phyloP scores from a whole-genome alignment of 352 stramenopile genomes.

The Lagenidium giganteum region DNA sequence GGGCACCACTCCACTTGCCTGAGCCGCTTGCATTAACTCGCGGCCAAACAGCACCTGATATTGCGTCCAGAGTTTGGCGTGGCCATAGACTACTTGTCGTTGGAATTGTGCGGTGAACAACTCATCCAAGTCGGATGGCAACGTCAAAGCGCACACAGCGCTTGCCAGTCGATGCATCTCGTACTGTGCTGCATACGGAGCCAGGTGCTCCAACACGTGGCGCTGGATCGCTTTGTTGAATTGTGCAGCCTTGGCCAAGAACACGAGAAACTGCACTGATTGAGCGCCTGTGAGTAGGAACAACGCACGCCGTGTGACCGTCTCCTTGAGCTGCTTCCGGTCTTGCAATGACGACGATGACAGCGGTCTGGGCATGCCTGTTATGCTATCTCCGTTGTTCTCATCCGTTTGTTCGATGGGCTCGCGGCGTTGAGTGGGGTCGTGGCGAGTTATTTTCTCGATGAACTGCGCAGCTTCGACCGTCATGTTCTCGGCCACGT shows the following conservation, averaged over 20 bases:
- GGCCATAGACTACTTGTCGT: constrained; percentile 13
- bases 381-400: background rate
- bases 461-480: constrained; percentile 60
- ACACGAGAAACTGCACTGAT: constrained; percentile 59
- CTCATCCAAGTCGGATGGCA: constrained; percentile 25
- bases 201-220: constrained; percentile 35
- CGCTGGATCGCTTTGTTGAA: constrained; percentile 53
- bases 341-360: too few species aligned
- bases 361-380: constrained; percentile 5
- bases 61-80: constrained; percentile 42
- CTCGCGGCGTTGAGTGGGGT: background rate
- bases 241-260: constrained; percentile 55
- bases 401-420: background rate
- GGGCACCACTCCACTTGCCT: too few species aligned
- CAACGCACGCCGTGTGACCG: constrained; percentile 32
- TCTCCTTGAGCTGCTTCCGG: background rate
- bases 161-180: constrained; percentile 53
- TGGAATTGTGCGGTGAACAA: constrained; percentile 32
- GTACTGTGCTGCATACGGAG: constrained; percentile 28
- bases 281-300: constrained; percentile 52
- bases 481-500: constrained; percentile 56
- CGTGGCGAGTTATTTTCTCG: constrained; percentile 39
- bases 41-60: constrained; percentile 47
- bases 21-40: too few species aligned
- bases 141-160: constrained; percentile 28